Conservation (phyloP, 441 rosid species). For the Omphalea diandra region DNA sequence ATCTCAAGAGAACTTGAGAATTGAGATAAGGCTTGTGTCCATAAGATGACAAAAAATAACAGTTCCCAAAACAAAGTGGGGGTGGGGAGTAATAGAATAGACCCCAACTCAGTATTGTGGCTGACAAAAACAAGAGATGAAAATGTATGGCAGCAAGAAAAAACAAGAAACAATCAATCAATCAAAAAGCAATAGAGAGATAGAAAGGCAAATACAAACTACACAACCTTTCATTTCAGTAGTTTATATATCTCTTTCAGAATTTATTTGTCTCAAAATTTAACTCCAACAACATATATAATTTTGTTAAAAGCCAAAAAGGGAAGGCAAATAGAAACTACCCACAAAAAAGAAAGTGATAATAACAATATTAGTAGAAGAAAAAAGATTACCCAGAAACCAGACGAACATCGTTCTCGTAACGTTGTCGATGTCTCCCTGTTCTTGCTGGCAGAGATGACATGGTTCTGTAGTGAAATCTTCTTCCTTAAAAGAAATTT, state of each 20-base stretch:
- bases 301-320: no score
- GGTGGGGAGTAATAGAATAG: neutral
- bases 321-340: neutral
- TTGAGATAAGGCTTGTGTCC: neutral
- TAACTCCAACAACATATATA: no score
- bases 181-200: neutral
- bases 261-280: no score
- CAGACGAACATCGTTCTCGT: constrained; percentile 68
- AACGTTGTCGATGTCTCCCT: constrained; percentile 75
- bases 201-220: neutral
- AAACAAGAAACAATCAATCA: neutral
- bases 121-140: neutral
- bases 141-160: neutral
- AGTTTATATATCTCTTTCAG: no score
- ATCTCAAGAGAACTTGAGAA: no score
- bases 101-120: neutral
- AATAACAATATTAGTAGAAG: neutral
- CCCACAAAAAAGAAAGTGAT: no score
- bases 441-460: constrained; percentile 50
- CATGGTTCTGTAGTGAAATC: constrained; percentile 27
- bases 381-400: constrained; percentile 61
- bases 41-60: neutral
- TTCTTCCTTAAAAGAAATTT: neutral
- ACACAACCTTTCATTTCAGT: no score
- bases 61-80: neutral